These are phyloP conservation scores for Neofusicoccum ribis DNA, from an alignment of 2,329 filamentous ascomycete species.

Conservation along the genomic window DNA sequence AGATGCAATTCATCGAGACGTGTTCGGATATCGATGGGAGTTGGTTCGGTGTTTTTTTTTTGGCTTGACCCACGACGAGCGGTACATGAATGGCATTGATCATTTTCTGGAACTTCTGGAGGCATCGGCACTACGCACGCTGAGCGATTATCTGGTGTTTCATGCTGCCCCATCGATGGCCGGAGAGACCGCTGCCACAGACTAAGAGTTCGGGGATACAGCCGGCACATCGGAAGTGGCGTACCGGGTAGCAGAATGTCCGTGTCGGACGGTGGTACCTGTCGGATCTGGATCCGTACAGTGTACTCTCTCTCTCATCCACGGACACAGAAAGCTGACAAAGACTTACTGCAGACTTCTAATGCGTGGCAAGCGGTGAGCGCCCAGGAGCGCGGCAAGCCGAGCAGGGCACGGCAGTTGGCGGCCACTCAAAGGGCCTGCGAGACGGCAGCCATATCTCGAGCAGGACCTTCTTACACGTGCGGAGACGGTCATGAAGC, in stretches of 20 bases:
- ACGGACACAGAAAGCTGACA: neutral
- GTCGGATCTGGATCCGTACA: neutral
- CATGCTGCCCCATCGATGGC: neutral
- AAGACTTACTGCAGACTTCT: neutral
- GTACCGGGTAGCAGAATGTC: neutral
- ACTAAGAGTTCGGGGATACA: neutral
- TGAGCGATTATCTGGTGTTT: conserved; percentile 17
- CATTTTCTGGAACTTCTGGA: conserved; percentile 10
- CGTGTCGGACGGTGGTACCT: neutral
- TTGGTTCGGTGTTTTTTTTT: conserved; percentile 16
- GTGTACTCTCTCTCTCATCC: neutral
- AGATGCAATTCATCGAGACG: neutral
- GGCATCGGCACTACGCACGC: neutral
- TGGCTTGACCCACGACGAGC: neutral
- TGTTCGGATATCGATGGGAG: conserved; percentile 16
- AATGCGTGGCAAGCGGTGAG: neutral
- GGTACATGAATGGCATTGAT: conserved; percentile 15
- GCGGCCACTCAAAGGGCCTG: neutral
- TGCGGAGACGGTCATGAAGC: conserved; percentile 9
- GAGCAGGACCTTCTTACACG: neutral
- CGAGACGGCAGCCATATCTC: neutral
- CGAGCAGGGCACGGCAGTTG: neutral
- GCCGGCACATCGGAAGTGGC: neutral
- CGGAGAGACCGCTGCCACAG: neutral
- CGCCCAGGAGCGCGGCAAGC: neutral